Percentiles rank a stretch among this genome's conserved stretches.
Evolutionary conservation across 2,329 filamentous ascomycete genomes (phyloP).

Genomic region (Ophiostoma ulmi): DNA sequence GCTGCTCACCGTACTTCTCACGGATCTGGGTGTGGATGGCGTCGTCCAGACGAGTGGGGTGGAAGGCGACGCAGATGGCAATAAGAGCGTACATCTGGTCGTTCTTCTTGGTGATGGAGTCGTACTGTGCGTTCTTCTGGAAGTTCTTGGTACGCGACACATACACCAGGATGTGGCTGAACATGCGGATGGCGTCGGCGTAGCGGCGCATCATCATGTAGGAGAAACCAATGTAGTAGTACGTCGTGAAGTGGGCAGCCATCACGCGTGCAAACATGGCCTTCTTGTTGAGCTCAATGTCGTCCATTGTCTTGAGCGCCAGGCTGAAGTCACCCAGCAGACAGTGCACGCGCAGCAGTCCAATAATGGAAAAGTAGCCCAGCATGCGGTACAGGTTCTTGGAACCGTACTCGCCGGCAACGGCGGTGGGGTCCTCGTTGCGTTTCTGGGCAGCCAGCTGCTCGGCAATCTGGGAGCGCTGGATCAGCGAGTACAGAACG

Average conservation of each 20-base stretch:
- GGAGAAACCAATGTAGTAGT: conserved; percentile 99
- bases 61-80: conserved; percentile 97
- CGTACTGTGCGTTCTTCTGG: conserved; percentile 98
- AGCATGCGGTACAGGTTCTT: conserved; percentile 97
- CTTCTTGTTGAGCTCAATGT: conserved; percentile 99
- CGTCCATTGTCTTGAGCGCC: conserved; percentile 95
- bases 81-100: conserved; percentile 99
- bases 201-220: conserved; percentile 99
- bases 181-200: conserved; percentile 98
- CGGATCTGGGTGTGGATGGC: conserved; percentile 96
- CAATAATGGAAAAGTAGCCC: conserved; percentile 99
- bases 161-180: conserved; percentile 99
- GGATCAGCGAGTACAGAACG: conserved; percentile 97
- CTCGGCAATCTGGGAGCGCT: conserved; percentile 96
- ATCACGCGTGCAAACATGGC: conserved; percentile 98
- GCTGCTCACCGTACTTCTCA: conserved; percentile 99
- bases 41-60: conserved; percentile 94
- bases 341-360: conserved; percentile 91
- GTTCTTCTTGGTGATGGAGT: conserved; percentile 99
- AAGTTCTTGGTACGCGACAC: conserved; percentile 99
- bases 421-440: conserved; percentile 75
- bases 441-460: conserved; percentile 93
- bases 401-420: conserved; percentile 91
- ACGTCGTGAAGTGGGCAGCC: conserved; percentile 98
- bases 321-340: conserved; percentile 96